Evolutionary conservation across 208 protist species (phyloP), one percentile per base, ranked within the genome.

Genomic region (Trypanosoma brucei): DNA sequence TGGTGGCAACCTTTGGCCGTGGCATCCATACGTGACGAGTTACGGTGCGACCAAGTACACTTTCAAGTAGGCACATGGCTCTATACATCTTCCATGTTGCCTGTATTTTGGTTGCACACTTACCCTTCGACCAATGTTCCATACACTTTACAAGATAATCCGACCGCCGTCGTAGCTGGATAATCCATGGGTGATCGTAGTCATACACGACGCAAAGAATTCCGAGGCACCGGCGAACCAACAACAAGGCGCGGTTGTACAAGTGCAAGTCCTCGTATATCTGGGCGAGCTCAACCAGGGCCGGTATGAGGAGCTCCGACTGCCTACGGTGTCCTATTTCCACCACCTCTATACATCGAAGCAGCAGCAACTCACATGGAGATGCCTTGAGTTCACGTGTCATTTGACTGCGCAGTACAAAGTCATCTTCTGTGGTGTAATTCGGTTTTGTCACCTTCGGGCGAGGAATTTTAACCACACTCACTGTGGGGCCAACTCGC

Each of bases 161-260:
- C 2, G 71, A 72, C 22, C 81, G 87, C 38, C 76, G 67, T 50
- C 73, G 70, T 38, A 94, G 84, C 56, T 88, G 73, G 44, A 91
- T 66, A 36, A 94, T 81, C 78, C 82, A 88, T 51, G 84, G 84
- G 52, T 94, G 84, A 58, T 94, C 87, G 68, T 94, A 91, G 70
- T 91, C 87, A 72, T 84, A 94, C 49, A 87, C 84, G 62, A 76
- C 84, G 72, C 78, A 91, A 14, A 94, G 62, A 61, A 89, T 91
- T 53, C 87, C 87, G 36, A 91, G 71, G 60, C 87, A 94, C 48
- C 84, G 84, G 42, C 84, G 87, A 38, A 94, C 78, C 1, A 94
- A 69, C 55, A 94, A 75, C 48, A 91, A 64, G 13, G 87, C 80
- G 7, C 87, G 79, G 59, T 83, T 88, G 76, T 87, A 88, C 33